Base-by-base conservation (phyloP, 345 rosid species). In the Eucalyptus pauciflora region DNA sequence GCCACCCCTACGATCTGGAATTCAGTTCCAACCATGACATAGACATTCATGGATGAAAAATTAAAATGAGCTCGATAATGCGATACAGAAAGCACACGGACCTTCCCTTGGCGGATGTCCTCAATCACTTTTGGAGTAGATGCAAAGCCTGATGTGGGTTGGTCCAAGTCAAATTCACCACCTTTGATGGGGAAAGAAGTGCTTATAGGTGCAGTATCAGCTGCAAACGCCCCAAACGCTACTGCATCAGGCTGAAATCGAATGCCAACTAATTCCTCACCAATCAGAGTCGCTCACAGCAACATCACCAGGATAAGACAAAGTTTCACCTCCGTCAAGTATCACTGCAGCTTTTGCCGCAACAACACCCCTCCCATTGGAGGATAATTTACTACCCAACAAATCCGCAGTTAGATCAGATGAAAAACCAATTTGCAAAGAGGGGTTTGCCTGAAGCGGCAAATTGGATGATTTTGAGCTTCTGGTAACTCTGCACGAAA, bases 71-170 rank as follows among this genome's bases (percentile, higher is more conserved):
- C 3, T 37, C 20, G 8, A 52, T 24, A 83, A 54, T 76, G 13
- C 7, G 45, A 89, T 17, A 29, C 29, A 86, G 29, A 22, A 20
- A 86, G 76, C 87, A 41, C 87, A 89, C 90, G 8, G 79, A 97
- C 99, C 97, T 96, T 97, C 67, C 99, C 99, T 86, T 90, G 97
- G 85, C 97, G 96, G 48, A 96, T 94, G 89, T 96, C 99, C 92
- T 97, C 97, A 88, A 97, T 94, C 76, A 97, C 99, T 90, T 96
- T 96, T 12, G 95, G 93, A 86, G 96, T 94, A 54, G 99, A 96
- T 91, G 96, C 92, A 92, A 97, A 94, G 41, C 99, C 97, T 76
- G 89, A 91, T 1, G 98, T 94, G 51, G 98, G 98, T 45, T 64
- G 88, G 91, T 97, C 99, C 93, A 93, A 93, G 85, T 96, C 97